phyloP scores from a whole-genome alignment of 2,329 filamentous ascomycete species.

The Alternaria sp. region DNA sequence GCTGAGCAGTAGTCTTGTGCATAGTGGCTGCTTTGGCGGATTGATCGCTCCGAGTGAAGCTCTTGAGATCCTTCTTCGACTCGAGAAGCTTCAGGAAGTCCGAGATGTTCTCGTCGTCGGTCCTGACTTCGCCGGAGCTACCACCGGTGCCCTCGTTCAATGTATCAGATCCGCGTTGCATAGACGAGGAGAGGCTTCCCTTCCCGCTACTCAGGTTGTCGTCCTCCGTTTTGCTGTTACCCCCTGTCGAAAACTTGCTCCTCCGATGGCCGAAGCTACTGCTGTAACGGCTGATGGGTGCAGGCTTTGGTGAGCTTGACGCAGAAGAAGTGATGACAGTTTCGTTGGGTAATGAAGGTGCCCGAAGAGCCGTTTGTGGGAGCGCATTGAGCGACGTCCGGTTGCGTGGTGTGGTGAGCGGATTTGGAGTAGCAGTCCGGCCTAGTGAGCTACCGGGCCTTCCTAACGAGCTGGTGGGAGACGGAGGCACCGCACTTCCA shows the following conservation, averaged over 20 bases:
- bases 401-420: constrained; percentile 65
- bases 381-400: constrained; percentile 77
- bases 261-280: constrained; percentile 93
- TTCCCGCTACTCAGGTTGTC: constrained; percentile 83
- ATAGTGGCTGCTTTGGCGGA: constrained; percentile 70
- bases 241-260: constrained; percentile 78
- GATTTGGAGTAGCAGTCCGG: constrained; percentile 31
- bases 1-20: constrained; percentile 78
- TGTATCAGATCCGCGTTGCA: constrained; percentile 78
- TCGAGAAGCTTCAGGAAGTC: constrained; percentile 92
- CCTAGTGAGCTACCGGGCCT: constrained; percentile 43
- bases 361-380: constrained; percentile 76
- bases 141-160: constrained; percentile 73
- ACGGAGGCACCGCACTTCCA: constrained; percentile 59
- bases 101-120: constrained; percentile 91
- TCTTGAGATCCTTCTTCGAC: constrained; percentile 83
- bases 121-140: constrained; percentile 71
- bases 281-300: constrained; percentile 82
- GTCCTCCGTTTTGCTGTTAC: constrained; percentile 74
- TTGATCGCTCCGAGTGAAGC: constrained; percentile 73
- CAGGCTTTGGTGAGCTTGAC: constrained; percentile 80
- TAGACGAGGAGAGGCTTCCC: constrained; percentile 75
- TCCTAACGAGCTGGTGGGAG: constrained; percentile 60
- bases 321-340: constrained; percentile 70
- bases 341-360: constrained; percentile 69